A percentile compares a stretch with the other conserved stretches of the same genome.
Evolutionary conservation across 345 rosid genomes (phyloP).

Genomic region (Boechera stricta): DNA sequence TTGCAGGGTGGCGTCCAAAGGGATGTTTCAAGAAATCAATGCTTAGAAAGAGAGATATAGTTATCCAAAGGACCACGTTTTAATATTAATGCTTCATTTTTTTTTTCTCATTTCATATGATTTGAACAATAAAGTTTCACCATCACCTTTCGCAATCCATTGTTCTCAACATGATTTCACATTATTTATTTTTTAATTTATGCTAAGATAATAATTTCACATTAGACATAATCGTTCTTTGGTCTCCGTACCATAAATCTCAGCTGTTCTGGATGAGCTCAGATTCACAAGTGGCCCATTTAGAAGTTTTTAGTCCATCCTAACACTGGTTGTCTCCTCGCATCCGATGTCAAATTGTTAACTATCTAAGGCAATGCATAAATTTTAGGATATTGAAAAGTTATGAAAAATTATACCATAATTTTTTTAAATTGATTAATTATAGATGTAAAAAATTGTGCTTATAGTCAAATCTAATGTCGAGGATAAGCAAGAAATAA

Average conservation of each 20-base stretch:
- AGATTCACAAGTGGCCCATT: neutral
- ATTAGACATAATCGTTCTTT: neutral
- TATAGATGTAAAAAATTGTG: too few relatives aligned
- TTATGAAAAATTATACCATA: too few relatives aligned
- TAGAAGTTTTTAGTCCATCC: neutral
- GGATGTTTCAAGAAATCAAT: neutral
- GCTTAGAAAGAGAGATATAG: neutral
- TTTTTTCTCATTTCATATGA: neutral
- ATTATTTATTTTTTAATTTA: too few relatives aligned
- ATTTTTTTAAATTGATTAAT: too few relatives aligned
- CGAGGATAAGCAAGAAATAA: too few relatives aligned
- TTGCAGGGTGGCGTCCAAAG: neutral
- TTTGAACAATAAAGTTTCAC: neutral
- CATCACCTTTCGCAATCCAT: neutral
- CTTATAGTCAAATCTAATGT: too few relatives aligned
- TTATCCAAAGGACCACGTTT: neutral
- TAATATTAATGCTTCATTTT: too few relatives aligned
- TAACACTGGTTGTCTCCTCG: neutral
- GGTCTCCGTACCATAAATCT: neutral
- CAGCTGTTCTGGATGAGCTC: too few relatives aligned
- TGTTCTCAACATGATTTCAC: neutral
- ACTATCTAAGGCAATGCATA: too few relatives aligned
- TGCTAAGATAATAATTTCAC: neutral
- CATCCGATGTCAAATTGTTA: too few relatives aligned
- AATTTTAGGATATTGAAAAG: too few relatives aligned